Conservation (phyloP, 345 rosid genomes). For the Pugionium dolabratum region DNA sequence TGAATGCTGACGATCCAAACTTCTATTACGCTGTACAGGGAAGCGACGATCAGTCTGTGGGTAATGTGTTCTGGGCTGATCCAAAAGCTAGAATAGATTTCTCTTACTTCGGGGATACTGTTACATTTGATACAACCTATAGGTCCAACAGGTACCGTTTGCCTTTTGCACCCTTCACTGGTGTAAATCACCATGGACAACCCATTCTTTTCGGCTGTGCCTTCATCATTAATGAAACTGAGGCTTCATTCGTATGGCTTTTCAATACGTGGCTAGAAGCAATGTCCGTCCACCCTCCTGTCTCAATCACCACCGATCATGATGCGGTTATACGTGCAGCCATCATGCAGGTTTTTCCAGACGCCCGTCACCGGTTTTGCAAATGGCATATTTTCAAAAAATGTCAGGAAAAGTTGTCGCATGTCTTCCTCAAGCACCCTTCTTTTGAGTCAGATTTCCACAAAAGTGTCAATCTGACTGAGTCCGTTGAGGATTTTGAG, state of each 20-base stretch:
- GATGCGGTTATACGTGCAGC: constrained; percentile 57
- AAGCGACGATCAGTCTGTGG: constrained; percentile 44
- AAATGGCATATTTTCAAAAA: constrained; percentile 62
- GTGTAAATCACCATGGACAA: constrained; percentile 66
- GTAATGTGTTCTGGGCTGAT: constrained; percentile 58
- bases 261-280: constrained; percentile 61
- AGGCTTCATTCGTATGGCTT: constrained; percentile 63
- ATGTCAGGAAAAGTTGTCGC: constrained; percentile 51
- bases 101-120: constrained; percentile 48
- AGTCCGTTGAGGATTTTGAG: constrained; percentile 47
- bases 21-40: constrained; percentile 49
- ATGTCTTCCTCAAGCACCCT: constrained; percentile 48
- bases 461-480: constrained; percentile 48
- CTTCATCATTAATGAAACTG: constrained; percentile 55
- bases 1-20: constrained; percentile 45
- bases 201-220: constrained; percentile 66
- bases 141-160: constrained; percentile 54
- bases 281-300: constrained; percentile 56
- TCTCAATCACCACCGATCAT: constrained; percentile 61
- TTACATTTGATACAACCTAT: constrained; percentile 53
- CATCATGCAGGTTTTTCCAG: constrained; percentile 55
- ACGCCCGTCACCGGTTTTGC: constrained; percentile 60
- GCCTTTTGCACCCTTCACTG: constrained; percentile 55
- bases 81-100: constrained; percentile 44
- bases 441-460: constrained; percentile 51